A percentile compares a stretch with the other conserved stretches of the same genome.
These are phyloP conservation scores for Jaapia argillacea DNA, from an alignment of 768 basidiomycete species.

Conservation along the genomic window DNA sequence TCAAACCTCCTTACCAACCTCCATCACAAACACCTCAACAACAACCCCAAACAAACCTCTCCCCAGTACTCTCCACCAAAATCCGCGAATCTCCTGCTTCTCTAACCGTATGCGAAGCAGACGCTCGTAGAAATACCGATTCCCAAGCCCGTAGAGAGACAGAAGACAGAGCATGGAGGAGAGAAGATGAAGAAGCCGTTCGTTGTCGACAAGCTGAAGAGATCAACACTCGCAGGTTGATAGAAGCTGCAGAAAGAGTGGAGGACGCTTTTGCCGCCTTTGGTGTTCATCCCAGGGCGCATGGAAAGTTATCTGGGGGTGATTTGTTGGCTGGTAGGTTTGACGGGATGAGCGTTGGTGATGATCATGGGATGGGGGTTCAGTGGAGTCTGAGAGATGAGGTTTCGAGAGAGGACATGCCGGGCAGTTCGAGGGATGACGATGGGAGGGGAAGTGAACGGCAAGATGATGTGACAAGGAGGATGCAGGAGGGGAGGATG, in stretches of 20 bases:
- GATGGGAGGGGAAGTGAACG: not conserved
- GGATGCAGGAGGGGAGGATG: constrained; percentile 28
- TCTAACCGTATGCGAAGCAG: not conserved
- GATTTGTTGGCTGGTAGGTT: not conserved
- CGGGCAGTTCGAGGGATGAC: not conserved
- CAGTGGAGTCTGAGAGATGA: too few species aligned
- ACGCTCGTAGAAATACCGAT: not conserved
- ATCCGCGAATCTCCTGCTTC: not conserved
- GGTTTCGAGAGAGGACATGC: too few species aligned
- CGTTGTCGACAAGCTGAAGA: constrained; percentile 19
- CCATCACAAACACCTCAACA: not conserved
- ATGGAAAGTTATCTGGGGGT: constrained; percentile 12
- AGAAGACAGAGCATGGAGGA: not conserved
- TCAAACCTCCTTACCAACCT: constrained; percentile 2
- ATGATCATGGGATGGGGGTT: too few species aligned
- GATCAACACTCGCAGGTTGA: constrained; percentile 4
- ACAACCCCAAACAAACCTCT: not conserved
- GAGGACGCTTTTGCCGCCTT: constrained; percentile 9
- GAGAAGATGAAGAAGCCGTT: constrained; percentile 9
- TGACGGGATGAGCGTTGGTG: constrained; percentile 21
- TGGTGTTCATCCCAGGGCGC: constrained; percentile 10
- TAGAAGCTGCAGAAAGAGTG: constrained; percentile 6
- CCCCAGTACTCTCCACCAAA: not conserved
- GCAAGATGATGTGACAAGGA: constrained; percentile 27
- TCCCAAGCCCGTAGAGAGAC: not conserved